Evolutionary conservation across 345 rosid species (phyloP), one percentile per base, ranked within the genome.

Genomic region (Linum lewisii): DNA sequence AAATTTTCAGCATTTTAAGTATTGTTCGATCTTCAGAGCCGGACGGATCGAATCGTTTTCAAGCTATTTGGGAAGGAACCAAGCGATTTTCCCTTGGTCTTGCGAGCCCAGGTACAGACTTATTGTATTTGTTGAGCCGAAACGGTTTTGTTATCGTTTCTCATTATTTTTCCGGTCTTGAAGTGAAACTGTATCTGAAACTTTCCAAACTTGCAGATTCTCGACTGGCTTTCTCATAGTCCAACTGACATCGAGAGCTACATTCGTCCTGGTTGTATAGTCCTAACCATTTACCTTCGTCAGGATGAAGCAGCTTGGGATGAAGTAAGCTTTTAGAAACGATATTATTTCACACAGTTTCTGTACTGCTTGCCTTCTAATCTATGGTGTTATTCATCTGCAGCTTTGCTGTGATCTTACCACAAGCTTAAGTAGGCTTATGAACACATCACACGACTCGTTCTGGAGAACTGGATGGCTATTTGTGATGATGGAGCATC

Each of bases 171-270:
- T 69, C 6, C n/a, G 34, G 4, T 8, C 34, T 29, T 29, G 7
- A 29, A 29, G 34, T 29, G 57, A 71, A 63, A 67, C 16, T 49
- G 54, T 61, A 63, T 59, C 24, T 60, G 25, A 63, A 55, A 26
- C 65, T 68, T 72, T 72, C n/a, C n/a, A 57, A 57, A 57, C 65
- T 59, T 83, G 34, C 96, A 94, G 99, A 82, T 94, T 73, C 82
- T 94, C 62, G 86, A 85, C 50, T 94, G 97, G 99, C 69, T 94
- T 56, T 76, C 96, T 61, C 92, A 87, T 68, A 94, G 95, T 79
- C 99, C 97, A 22, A 81, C 96, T 62, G 99, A 93, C 69, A 93
- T 93, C 59, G 99, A 89, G 91, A 87, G 99, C 84, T 85, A 93
- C 81, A 93, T 93, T 63, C 82, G 96, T 64, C 99, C 99, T 62